Evolutionary conservation across 1,284 basidiomycete genomes (phyloP), one percentile per base, ranked within the genome.

Genomic region (Xerocomus nothofagi): DNA sequence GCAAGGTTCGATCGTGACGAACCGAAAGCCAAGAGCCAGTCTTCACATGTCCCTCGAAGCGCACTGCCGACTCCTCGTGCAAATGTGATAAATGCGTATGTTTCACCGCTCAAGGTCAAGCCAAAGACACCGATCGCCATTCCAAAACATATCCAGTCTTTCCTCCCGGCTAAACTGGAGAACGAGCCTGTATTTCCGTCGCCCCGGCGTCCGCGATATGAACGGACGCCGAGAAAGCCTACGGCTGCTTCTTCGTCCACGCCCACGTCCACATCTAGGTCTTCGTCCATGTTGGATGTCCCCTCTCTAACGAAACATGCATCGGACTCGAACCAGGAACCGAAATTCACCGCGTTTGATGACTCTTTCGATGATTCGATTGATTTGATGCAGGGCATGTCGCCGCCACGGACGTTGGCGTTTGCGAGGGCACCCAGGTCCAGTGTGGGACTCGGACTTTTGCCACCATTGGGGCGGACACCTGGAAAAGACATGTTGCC

Each of bases 391-490:
- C 66, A 66, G 30, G 88, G 86, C 39, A 90, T 94, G 87, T 93
- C 91, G 0, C 91, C 93, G 3, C 91, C 91, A 2, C 80, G 88
- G 4, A 87, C 88, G 49, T 84, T 94, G 80, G 88, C 86, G 24
- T 93, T 91, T 51, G 84, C 84, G 3, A 79, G 86, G n/a, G 86
- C 86, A 0, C 77, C 82, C 9, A 77, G 81, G 46, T 78, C 78
- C 0, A 73, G 74, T 11, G 71, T 75, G 8, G 79, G 79, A 55
- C 72, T 76, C 1, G 76, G 74, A 23, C 68, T 77, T 17, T 67
- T 81, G 14, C 73, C 70, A 4, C 80, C 75, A 39, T 74, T 91
- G 18, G 80, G 80, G 8, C 78, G 74, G 48, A 83, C 80, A 12
- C 82, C 86, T 17, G 74, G 70, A 31, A 82, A 78, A 58, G 80